A percentile compares a stretch with the other conserved stretches of the same genome.
Conservation (phyloP, 1,284 basidiomycete species). For the Veloboletus limbatus region DNA sequence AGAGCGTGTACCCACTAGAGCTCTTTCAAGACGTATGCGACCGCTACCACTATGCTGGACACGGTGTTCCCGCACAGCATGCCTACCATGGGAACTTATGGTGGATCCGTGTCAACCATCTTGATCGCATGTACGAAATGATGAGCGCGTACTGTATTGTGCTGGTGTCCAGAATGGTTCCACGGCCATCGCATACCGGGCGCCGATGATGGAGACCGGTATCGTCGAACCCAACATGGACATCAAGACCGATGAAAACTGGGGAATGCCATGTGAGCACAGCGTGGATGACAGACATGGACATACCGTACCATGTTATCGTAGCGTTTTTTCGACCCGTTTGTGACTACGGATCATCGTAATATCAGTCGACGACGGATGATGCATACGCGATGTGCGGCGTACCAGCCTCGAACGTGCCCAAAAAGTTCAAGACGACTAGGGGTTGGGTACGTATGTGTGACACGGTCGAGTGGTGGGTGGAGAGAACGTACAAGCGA, state of each 20-base stretch:
- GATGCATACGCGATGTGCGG: neutral
- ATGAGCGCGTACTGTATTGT: slow-evolving; percentile 62
- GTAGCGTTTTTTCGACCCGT: slow-evolving; percentile 76
- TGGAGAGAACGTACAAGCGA: slow-evolving; percentile 51
- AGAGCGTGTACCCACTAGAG: slow-evolving; percentile 48
- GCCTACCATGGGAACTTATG: slow-evolving; percentile 77
- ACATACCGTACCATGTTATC: slow-evolving; percentile 65
- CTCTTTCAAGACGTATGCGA: slow-evolving; percentile 65
- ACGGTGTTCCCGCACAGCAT: slow-evolving; percentile 85
- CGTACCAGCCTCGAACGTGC: slow-evolving; percentile 65
- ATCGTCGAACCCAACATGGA: slow-evolving; percentile 75
- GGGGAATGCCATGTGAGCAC: slow-evolving; percentile 1
- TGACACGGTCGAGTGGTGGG: neutral
- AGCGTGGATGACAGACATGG: neutral
- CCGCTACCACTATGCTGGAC: slow-evolving; percentile 67
- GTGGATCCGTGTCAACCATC: neutral
- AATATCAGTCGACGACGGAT: slow-evolving; percentile 1
- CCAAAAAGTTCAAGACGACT: slow-evolving; percentile 72
- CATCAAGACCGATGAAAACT: slow-evolving; percentile 71
- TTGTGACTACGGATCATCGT: slow-evolving; percentile 46
- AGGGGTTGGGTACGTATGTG: neutral
- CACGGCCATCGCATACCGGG: slow-evolving; percentile 74
- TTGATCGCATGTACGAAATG: slow-evolving; percentile 2
- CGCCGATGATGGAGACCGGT: slow-evolving; percentile 76
- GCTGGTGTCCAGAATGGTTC: slow-evolving; percentile 79